These are phyloP conservation scores for Rhazya stricta DNA, from an alignment of 257 asterid species.

Conservation along the genomic window DNA sequence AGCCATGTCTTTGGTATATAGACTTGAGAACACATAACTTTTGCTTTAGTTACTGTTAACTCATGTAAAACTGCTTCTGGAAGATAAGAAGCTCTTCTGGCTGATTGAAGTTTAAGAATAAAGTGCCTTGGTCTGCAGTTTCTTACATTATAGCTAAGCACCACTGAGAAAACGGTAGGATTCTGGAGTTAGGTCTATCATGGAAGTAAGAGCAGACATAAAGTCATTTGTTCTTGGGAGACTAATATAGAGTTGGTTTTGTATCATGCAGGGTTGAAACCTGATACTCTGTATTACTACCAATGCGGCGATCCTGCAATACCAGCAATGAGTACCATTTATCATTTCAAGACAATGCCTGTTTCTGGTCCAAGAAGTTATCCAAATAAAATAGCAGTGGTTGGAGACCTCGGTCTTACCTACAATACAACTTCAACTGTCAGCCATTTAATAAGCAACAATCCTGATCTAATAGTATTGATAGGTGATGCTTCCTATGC, in stretches of 20 bases:
- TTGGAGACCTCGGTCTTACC: slow-evolving; percentile 94
- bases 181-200: background rate
- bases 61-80: background rate
- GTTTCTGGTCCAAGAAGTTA: slow-evolving; percentile 51
- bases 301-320: slow-evolving; percentile 86
- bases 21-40: background rate
- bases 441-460: slow-evolving; percentile 54
- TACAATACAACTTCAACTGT: slow-evolving; percentile 87
- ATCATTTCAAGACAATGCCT: slow-evolving; percentile 78
- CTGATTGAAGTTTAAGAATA: background rate
- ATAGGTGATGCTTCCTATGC: slow-evolving; percentile 87
- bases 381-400: slow-evolving; percentile 64
- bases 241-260: background rate
- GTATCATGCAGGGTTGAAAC: slow-evolving; percentile 51
- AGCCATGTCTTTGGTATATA: background rate
- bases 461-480: slow-evolving; percentile 70
- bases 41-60: background rate
- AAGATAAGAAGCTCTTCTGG: background rate
- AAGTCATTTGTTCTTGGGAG: background rate
- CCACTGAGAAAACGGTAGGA: background rate
- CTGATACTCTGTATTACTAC: slow-evolving; percentile 55
- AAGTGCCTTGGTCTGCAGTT: background rate
- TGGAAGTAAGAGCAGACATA: background rate
- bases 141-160: background rate
- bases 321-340: slow-evolving; percentile 58